phyloP scores from a whole-genome alignment of 2,329 filamentous ascomycete genomes.

The Ceratocystis albifundus region DNA sequence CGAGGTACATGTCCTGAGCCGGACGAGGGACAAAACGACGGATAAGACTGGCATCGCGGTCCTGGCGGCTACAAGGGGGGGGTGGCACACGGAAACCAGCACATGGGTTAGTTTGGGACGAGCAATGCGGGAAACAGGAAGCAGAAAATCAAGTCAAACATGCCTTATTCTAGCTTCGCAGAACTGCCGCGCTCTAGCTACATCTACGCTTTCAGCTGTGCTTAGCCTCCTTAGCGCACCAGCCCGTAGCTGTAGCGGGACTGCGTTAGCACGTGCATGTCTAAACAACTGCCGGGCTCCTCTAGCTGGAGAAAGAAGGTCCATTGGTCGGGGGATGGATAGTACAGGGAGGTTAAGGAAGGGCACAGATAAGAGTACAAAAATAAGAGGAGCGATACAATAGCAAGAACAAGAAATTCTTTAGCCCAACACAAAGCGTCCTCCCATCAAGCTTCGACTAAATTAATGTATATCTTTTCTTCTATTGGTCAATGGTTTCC shows the following conservation, averaged over 20 bases:
- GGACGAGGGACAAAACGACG: conserved; percentile 70
- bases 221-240: neutral
- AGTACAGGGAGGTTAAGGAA: neutral
- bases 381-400: neutral
- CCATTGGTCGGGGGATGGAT: neutral
- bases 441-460: neutral
- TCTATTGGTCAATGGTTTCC: conserved; percentile 8
- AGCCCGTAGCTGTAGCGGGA: neutral
- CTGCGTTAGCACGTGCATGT: neutral
- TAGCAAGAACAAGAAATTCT: neutral
- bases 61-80: conserved; percentile 53
- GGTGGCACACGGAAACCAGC: neutral
- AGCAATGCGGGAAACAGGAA: neutral
- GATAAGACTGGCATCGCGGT: conserved; percentile 78
- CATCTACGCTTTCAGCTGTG: conserved; percentile 1
- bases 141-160: neutral
- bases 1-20: conserved; percentile 72
- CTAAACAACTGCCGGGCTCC: neutral
- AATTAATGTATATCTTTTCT: neutral
- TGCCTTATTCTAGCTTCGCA: conserved; percentile 14
- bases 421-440: neutral
- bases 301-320: neutral
- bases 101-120: neutral
- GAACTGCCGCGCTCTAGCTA: conserved; percentile 8
- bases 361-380: neutral